Base-by-base conservation (phyloP, 805 yeast species). In the Wickerhamomyces ciferrii region DNA sequence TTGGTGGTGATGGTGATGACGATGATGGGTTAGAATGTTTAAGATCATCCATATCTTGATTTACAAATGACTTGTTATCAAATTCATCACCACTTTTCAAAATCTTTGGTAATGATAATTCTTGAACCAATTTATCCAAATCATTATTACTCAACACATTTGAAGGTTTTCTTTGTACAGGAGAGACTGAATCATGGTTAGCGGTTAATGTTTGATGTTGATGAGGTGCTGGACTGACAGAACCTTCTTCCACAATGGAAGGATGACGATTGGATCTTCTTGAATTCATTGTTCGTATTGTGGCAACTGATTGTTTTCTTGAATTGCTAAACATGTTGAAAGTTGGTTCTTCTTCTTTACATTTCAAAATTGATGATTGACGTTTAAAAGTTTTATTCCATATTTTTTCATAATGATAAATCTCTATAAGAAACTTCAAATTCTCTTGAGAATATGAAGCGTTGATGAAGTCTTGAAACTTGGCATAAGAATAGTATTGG, bases 361-460 rank as follows among this genome's bases (percentile, higher is more conserved):
- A 62, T 46, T 61, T 62, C 41, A 63, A 46, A 5, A 62, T 58
- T 8, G 66, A 61, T 18, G 58, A 59, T 40, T 63, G 56, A 40
- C 65, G 54, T 41, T 62, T 60, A 53, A 62, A 63, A 8, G 58
- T 47, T 39, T 51, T 48, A 46, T 70, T 72, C 65, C 70, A 71
- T 44, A 63, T 63, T 55, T 68, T 64, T 50, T 75, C 78, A 55
- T 75, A 75, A 43, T 68, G 69, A 55, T 58, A 73, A 17, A 74
- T 72, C 46, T 71, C 73, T 5, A 74, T 63, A 27, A 75, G 56
- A 48, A 75, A 75, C 39, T 64, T 56, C 37, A 75, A 61, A 56
- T 72, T 74, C 55, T 75, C 80, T 43, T 63, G 65, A 53, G 76
- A 70, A 50, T 75, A 79, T 31, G 67, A 59, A n/a, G 62, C 56